Evolutionary conservation across 2,329 filamentous ascomycete genomes (phyloP).

Genomic region (Stemphylium lycopersici): DNA sequence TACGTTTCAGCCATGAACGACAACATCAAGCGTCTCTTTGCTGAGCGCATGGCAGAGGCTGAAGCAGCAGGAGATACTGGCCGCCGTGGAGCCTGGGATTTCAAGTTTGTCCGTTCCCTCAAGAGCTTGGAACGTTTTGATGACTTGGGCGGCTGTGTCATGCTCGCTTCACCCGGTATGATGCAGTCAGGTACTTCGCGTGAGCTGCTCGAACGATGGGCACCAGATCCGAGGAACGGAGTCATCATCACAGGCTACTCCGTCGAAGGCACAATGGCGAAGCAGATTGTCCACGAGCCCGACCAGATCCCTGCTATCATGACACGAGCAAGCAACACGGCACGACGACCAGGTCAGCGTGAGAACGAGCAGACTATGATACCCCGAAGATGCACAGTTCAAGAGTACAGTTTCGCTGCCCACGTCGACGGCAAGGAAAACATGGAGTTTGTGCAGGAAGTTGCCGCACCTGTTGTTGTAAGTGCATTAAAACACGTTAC

Average conservation of each 20-base stretch:
- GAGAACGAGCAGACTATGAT: slow-evolving; percentile 91
- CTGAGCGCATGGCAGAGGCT: slow-evolving; percentile 88
- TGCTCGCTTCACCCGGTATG: slow-evolving; percentile 98
- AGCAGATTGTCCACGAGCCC: slow-evolving; percentile 92
- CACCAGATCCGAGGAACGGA: slow-evolving; percentile 94
- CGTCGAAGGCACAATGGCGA: slow-evolving; percentile 97
- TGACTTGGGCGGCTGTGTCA: slow-evolving; percentile 92
- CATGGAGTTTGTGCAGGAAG: slow-evolving; percentile 94
- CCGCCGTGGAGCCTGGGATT: slow-evolving; percentile 92
- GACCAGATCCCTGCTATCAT: slow-evolving; percentile 95
- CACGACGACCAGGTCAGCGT: slow-evolving; percentile 64
- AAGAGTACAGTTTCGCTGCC: slow-evolving; percentile 94
- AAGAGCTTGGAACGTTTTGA: slow-evolving; percentile 96
- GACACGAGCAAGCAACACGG: slow-evolving; percentile 60
- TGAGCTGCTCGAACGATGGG: slow-evolving; percentile 93
- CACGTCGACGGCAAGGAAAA: slow-evolving; percentile 97
- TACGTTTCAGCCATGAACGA: slow-evolving; percentile 99
- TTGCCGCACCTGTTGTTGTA: slow-evolving; percentile 89
- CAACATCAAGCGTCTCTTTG: slow-evolving; percentile 95
- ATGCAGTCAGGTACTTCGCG: slow-evolving; percentile 94
- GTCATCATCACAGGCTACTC: slow-evolving; percentile 98
- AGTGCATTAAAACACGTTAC: slow-evolving; percentile 49
- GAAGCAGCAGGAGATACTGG: slow-evolving; percentile 77
- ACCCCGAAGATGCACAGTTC: slow-evolving; percentile 86
- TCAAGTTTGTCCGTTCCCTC: slow-evolving; percentile 88